These are phyloP conservation scores for Sarocladiaceae sp. DNA, from an alignment of 2,329 filamentous ascomycete species.

Conservation along the genomic window DNA sequence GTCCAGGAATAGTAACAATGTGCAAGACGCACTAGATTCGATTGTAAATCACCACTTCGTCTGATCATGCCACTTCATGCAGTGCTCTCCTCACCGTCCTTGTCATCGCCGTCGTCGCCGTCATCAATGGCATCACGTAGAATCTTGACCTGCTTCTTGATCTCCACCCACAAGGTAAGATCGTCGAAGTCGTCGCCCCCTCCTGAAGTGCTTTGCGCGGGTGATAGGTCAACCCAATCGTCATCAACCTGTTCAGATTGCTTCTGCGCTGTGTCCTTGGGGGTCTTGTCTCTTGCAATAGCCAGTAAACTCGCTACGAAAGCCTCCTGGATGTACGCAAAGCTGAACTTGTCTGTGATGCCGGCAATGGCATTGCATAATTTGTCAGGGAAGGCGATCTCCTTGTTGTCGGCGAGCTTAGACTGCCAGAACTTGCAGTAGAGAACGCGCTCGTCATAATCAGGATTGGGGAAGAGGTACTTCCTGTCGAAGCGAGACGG, in stretches of 20 bases:
- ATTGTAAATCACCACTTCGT: too few relatives aligned
- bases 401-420: constrained; percentile 51
- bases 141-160: constrained; percentile 59
- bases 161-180: constrained; percentile 54
- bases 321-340: constrained; percentile 67
- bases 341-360: constrained; percentile 62
- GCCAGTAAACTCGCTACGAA: constrained; percentile 61
- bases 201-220: constrained; percentile 16
- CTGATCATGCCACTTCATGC: too few relatives aligned
- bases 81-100: too few relatives aligned
- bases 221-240: constrained; percentile 32
- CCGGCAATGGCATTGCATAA: constrained; percentile 55
- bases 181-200: constrained; percentile 41
- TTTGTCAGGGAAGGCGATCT: constrained; percentile 56
- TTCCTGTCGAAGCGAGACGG: constrained; percentile 65
- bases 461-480: constrained; percentile 59
- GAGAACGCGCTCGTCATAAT: constrained; percentile 46
- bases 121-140: constrained; percentile 56
- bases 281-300: constrained; percentile 39
- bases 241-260: constrained; percentile 20
- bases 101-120: constrained; percentile 13
- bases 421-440: constrained; percentile 62
- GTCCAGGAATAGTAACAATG: too few relatives aligned
- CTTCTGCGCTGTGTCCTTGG: constrained; percentile 20
- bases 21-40: too few relatives aligned